These are phyloP conservation scores for Phaeosphaeriaceae sp. DNA, from an alignment of 2,329 filamentous ascomycete genomes.

Conservation along the genomic window DNA sequence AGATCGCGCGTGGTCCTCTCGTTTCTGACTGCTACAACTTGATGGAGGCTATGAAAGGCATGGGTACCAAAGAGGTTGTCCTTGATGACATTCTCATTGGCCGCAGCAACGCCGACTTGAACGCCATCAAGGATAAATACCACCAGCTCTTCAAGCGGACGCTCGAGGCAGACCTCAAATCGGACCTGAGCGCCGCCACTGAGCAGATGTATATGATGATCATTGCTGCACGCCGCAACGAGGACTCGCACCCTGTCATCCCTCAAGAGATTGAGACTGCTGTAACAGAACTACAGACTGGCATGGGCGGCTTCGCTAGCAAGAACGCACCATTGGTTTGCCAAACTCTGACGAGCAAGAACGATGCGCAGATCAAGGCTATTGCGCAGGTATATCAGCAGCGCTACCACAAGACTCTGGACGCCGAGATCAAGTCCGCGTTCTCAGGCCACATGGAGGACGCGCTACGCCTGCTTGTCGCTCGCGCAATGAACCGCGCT, in stretches of 20 bases:
- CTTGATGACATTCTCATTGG: slow-evolving; percentile 86
- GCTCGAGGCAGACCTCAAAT: slow-evolving; percentile 75
- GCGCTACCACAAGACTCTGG: slow-evolving; percentile 73
- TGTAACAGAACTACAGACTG: slow-evolving; percentile 76
- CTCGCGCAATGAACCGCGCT: slow-evolving; percentile 77
- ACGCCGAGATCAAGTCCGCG: slow-evolving; percentile 77
- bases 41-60: slow-evolving; percentile 74
- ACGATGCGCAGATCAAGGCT: slow-evolving; percentile 82
- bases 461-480: slow-evolving; percentile 81
- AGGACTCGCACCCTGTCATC: slow-evolving; percentile 77
- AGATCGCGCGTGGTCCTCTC: slow-evolving; percentile 80
- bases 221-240: slow-evolving; percentile 73
- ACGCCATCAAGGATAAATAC: slow-evolving; percentile 84
- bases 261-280: slow-evolving; percentile 78
- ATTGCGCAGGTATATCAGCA: slow-evolving; percentile 77
- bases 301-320: slow-evolving; percentile 68
- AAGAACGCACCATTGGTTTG: slow-evolving; percentile 81
- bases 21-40: slow-evolving; percentile 76
- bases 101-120: slow-evolving; percentile 85
- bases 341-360: slow-evolving; percentile 76
- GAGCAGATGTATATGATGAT: slow-evolving; percentile 85
- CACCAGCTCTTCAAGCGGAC: slow-evolving; percentile 68
- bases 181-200: slow-evolving; percentile 85
- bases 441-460: slow-evolving; percentile 94
- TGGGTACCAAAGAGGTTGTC: slow-evolving; percentile 84